Base-by-base conservation (phyloP, 129 eudicot species). In the Cynara cardunculus region DNA sequence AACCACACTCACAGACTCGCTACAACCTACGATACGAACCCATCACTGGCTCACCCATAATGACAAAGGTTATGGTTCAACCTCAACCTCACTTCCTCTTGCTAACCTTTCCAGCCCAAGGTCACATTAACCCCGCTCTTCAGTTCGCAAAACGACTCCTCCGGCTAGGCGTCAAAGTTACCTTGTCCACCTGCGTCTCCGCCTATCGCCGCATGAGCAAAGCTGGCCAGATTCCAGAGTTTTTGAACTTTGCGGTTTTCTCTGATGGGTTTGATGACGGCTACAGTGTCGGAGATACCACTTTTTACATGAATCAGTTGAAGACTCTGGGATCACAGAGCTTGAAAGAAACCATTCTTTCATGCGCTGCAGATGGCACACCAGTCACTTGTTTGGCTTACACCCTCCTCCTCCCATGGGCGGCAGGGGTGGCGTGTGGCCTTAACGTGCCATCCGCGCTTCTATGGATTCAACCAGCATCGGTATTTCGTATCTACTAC, bases 401-500 rank as follows among this genome's bases (percentile, higher is more conserved):
- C 88, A 86, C 84, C 65, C 39, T 76, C 31, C 82, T 86, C 18
- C 67, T 88, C 70, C 84, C 87, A 0, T 90, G 96, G 96, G 89
- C 76, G 0, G 82, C 79, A 0, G 79, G 79, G 76, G 91, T 89
- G 79, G 89, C 89, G 7, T 80, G 82, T 31, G 87, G 71, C 7
- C 32, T 30, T 7, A 53, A 83, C 67, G 28, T 91, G 27, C 87
- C 91, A 3, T 78, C 87, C 1, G 78, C 86, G 0, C 79, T 87
- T 10, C 81, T 87, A 5, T 91, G 96, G 93, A 91, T 89, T 25
- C 93, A 91, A 71, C 93, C 96, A 0, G 91, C 91, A 16, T 62
- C 89, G 0, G 82, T 90, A 1, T 70, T 86, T 10, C 86, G 76
- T 27, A 3, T 90, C 18, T 88, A 88, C 75, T 86, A 88, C 25